Base-by-base conservation (phyloP, 257 asterid species). In the Paraleonurus japonicus region DNA sequence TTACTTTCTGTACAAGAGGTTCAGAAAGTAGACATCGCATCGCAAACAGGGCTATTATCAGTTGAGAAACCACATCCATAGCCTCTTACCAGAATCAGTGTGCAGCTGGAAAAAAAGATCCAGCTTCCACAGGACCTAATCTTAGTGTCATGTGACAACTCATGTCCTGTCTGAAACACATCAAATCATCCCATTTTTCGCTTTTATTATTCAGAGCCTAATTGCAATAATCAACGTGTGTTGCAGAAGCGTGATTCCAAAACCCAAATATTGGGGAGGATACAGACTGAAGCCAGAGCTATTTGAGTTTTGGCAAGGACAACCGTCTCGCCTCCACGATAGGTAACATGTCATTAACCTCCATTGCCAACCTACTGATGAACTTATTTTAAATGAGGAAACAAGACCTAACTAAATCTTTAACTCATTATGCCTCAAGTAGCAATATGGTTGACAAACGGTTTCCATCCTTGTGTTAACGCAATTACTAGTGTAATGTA, bases 251-350 rank as follows among this genome's bases (percentile, higher is more conserved):
- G 17, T 61, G 17, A 78, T 90, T 53, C 90, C 93, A 15, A 86
- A 83, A 76, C 96, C 96, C 68, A 82, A 78, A 30, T 72, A 79
- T 54, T 90, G 96, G 96, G 96, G 96, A 65, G 94, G 96, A 75
- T 90, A 83, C 77, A 82, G 90, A 82, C 90, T 90, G 69, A 83
- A 32, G 80, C 95, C 95, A 5, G 85, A 88, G 76, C 76, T 81
- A 67, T 90, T 88, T 54, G 96, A 90, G 85, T 90, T 88, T 78
- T 90, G 96, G 96, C 96, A 88, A 80, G 96, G 96, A 69, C 95
- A 88, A 24, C 86, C 89, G 55, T 90, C 96, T 68, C 96, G 92
- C 59, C 81, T 84, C 76, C 87, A 82, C 59, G 89, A 86, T 62
- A 80, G 90, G 90, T 85, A 70, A 71, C 61, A 17, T 73, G 47